A percentile compares a stretch with the other conserved stretches of the same genome.
These are phyloP conservation scores for Neltuma alba DNA, from an alignment of 306 rosid species.

Conservation along the genomic window DNA sequence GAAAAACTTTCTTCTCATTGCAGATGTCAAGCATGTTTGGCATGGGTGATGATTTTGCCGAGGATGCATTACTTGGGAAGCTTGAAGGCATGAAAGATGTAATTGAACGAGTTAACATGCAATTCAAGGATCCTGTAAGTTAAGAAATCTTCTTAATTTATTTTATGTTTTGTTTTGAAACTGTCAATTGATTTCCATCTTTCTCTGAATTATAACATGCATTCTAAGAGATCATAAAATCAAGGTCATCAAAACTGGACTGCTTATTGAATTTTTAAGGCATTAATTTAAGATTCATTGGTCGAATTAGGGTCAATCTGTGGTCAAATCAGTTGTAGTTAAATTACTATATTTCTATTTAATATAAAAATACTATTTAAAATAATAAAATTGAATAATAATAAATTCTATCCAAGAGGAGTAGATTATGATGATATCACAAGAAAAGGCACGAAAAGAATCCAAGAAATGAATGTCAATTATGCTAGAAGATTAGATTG, in stretches of 20 bases:
- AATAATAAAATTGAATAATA: too few relatives aligned
- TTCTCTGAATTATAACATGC: neutral
- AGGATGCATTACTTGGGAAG: slow-evolving; percentile 92
- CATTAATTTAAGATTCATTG: neutral
- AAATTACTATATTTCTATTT: too few relatives aligned
- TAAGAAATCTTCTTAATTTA: slow-evolving; percentile 33
- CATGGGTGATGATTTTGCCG: slow-evolving; percentile 91
- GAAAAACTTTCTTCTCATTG: slow-evolving; percentile 12
- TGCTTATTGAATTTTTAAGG: neutral
- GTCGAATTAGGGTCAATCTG: neutral
- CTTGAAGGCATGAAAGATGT: slow-evolving; percentile 97
- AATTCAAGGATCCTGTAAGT: slow-evolving; percentile 92
- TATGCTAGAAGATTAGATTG: neutral
- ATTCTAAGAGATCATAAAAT: neutral
- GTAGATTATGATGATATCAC: neutral
- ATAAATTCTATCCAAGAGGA: neutral
- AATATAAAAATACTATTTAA: too few relatives aligned
- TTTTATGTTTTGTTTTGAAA: slow-evolving; percentile 25
- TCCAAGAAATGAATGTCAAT: neutral
- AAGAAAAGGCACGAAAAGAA: neutral
- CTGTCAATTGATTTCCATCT: slow-evolving; percentile 10
- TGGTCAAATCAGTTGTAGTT: neutral
- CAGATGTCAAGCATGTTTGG: slow-evolving; percentile 97
- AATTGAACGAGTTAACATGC: slow-evolving; percentile 91
- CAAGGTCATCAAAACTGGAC: neutral